A percentile compares a stretch with the other conserved stretches of the same genome.
phyloP scores from a whole-genome alignment of 495 filamentous ascomycete species.

The Oidiodendron maius region DNA sequence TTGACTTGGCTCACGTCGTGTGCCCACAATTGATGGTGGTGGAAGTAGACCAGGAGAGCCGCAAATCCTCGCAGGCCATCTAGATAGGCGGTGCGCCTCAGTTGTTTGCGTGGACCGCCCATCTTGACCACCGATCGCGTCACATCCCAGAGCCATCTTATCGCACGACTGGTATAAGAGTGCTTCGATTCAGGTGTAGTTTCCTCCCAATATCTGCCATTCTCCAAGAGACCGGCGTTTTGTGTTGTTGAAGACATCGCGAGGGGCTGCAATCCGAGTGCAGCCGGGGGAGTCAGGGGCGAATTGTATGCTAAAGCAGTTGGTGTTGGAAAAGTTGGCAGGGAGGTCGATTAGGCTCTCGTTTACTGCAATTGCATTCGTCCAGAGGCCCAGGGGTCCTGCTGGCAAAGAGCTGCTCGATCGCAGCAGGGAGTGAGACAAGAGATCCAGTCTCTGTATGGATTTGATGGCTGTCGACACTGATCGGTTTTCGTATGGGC shows the following conservation, averaged over 20 bases:
- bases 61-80: conserved; percentile 49
- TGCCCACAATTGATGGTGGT: conserved; percentile 25
- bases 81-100: conserved; percentile 44
- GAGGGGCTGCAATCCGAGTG: not conserved
- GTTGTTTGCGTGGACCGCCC: conserved; percentile 9
- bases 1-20: conserved; percentile 16
- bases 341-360: not conserved
- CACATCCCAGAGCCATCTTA: conserved; percentile 8
- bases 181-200: not conserved
- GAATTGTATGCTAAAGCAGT: not conserved
- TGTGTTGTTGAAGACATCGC: not conserved
- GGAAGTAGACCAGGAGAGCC: conserved; percentile 43
- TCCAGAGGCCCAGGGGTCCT: not conserved
- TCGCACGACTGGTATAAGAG: not conserved
- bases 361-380: not conserved
- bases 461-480: not conserved
- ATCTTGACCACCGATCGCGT: conserved; percentile 10
- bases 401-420: no score
- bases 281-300: not conserved
- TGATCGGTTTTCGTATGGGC: not conserved
- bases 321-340: not conserved
- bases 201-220: not conserved
- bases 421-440: not conserved
- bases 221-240: not conserved
- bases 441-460: not conserved